phyloP scores from a whole-genome alignment of 1,284 basidiomycete species.

The Neonothopanus nambi region DNA sequence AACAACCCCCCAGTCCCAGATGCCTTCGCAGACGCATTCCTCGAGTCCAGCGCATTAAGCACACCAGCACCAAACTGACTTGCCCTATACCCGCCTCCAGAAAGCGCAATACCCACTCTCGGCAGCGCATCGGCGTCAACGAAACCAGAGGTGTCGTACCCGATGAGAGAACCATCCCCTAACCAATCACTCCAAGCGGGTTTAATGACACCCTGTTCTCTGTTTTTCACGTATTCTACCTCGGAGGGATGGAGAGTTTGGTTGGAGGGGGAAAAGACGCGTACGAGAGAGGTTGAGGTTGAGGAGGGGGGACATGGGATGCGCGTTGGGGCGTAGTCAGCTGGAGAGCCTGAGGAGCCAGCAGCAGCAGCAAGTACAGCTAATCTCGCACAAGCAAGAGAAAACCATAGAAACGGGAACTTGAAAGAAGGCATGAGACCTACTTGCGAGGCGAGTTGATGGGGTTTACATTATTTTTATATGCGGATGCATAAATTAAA shows the following conservation, averaged over 20 bases:
- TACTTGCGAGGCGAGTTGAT: too few species aligned
- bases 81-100: conserved; percentile 9
- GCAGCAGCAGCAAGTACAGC: too few species aligned
- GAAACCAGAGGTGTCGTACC: background rate
- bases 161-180: conserved; percentile 2
- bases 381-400: too few species aligned
- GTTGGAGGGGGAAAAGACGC: background rate
- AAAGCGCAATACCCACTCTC: conserved; percentile 6
- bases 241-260: conserved; percentile 4
- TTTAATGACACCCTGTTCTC: background rate
- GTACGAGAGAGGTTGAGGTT: background rate
- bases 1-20: conserved; percentile 51
- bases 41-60: conserved; percentile 48
- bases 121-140: background rate
- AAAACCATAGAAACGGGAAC: too few species aligned
- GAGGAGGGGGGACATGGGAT: background rate
- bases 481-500: too few species aligned
- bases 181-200: conserved; percentile 4
- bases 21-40: conserved; percentile 41
- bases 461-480: too few species aligned
- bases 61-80: conserved; percentile 47
- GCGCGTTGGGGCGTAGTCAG: conserved; percentile 1
- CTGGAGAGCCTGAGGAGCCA: background rate
- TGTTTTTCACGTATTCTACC: background rate
- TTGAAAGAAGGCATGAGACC: too few species aligned